A percentile compares a stretch with the other conserved stretches of the same genome.
Conservation (phyloP, 352 stramenopile species). For the Peronospora destructor region DNA sequence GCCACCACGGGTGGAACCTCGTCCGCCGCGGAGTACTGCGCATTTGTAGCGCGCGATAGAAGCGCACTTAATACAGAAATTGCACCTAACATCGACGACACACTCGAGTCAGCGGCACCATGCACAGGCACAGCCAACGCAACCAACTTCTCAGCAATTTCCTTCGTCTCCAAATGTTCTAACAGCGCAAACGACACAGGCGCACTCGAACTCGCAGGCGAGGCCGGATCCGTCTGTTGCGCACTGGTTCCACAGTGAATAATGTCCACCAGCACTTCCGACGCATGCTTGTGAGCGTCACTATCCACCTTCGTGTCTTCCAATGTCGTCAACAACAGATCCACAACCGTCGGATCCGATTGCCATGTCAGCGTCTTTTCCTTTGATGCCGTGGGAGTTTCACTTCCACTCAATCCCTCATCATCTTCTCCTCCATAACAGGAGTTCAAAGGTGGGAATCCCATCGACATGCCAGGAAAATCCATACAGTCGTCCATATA, state of each 20-base stretch:
- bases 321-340: conserved; percentile 58
- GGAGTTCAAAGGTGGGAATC: conserved; percentile 61
- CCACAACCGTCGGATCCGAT: conserved; percentile 57
- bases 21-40: conserved; percentile 60
- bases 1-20: conserved; percentile 55
- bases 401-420: conserved; percentile 41
- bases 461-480: conserved; percentile 72
- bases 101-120: conserved; percentile 22
- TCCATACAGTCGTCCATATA: conserved; percentile 86
- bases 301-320: conserved; percentile 41
- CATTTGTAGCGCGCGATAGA: conserved; percentile 68
- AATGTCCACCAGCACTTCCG: conserved; percentile 78
- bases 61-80: conserved; percentile 73
- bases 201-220: conserved; percentile 45
- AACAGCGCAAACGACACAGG: conserved; percentile 62
- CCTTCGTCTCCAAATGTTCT: conserved; percentile 71
- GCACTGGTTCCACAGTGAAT: conserved; percentile 77
- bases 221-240: conserved; percentile 63
- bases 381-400: conserved; percentile 48
- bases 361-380: conserved; percentile 77
- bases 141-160: conserved; percentile 67
- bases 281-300: conserved; percentile 79
- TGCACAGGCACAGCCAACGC: conserved; percentile 40
- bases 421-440: conserved; percentile 78
- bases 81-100: conserved; percentile 74